A percentile compares a stretch with the other conserved stretches of the same genome.
Evolutionary conservation across 192 early-diverging fungal genomes (phyloP).

Genomic region (Phycomyces nitens): DNA sequence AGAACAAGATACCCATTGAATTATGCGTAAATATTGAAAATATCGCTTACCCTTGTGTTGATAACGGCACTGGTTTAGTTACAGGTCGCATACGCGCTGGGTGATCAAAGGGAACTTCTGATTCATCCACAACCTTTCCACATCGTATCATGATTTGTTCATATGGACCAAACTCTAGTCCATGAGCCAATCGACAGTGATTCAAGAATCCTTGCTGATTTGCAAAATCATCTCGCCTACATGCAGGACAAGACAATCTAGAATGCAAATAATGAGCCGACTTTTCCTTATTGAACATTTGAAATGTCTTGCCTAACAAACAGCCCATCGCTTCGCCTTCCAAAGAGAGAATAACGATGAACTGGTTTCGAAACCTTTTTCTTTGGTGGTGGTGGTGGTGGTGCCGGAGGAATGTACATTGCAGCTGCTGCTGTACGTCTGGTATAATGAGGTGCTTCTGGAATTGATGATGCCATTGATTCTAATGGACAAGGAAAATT

Average conservation of each 20-base stretch:
- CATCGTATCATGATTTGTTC: conserved; percentile 72
- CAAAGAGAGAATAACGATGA: conserved; percentile 22
- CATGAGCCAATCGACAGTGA: conserved; percentile 75
- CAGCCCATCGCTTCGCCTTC: conserved; percentile 38
- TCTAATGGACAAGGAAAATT: conserved; percentile 5
- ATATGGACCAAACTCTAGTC: conserved; percentile 69
- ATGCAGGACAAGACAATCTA: conserved; percentile 56
- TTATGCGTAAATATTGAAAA: background rate
- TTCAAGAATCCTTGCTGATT: conserved; percentile 86
- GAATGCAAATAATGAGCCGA: background rate
- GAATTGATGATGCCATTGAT: conserved; percentile 33
- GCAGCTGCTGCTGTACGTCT: conserved; percentile 22
- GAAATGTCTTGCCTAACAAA: conserved; percentile 32
- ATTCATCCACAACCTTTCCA: conserved; percentile 63
- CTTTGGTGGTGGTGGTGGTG: conserved; percentile 31
- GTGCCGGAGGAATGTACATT: conserved; percentile 8
- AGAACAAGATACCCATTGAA: background rate
- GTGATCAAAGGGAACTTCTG: conserved; percentile 50
- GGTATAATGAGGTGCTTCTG: conserved; percentile 43
- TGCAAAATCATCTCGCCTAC: conserved; percentile 71
- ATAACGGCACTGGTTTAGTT: conserved; percentile 21
- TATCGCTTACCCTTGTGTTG: conserved; percentile 1
- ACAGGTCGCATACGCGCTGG: conserved; percentile 42
- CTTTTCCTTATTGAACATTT: too few species aligned
- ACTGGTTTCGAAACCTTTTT: conserved; percentile 25